Percentiles rank a stretch among this genome's conserved stretches.
These are phyloP conservation scores for Dactylis glomerata DNA, from an alignment of 176 grass and related monocot species.

Conservation along the genomic window DNA sequence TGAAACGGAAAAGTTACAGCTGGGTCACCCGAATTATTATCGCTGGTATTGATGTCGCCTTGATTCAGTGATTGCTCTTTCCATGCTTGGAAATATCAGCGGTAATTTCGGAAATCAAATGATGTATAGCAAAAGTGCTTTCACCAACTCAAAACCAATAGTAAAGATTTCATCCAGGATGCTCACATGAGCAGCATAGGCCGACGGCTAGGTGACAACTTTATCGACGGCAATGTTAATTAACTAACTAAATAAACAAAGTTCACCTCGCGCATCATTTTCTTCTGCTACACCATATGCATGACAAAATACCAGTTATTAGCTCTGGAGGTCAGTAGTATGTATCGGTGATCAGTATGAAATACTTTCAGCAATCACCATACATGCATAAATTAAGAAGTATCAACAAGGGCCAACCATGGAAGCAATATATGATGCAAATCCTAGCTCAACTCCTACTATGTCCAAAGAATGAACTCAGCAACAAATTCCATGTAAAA, in stretches of 20 bases:
- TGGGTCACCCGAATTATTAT: too few species aligned
- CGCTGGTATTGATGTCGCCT: too few species aligned
- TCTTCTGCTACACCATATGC: background rate
- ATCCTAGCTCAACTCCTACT: constrained; percentile 47
- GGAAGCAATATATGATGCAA: constrained; percentile 40
- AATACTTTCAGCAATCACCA: constrained; percentile 35
- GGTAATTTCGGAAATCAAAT: too few species aligned
- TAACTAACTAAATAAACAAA: background rate
- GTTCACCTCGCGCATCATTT: background rate
- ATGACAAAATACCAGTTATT: background rate
- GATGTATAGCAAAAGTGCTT: too few species aligned
- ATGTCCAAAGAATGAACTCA: constrained; percentile 81
- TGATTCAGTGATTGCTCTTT: too few species aligned
- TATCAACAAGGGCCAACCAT: constrained; percentile 22
- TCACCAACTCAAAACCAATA: too few species aligned
- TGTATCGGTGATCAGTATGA: background rate
- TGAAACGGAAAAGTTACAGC: too few species aligned
- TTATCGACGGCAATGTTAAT: too few species aligned
- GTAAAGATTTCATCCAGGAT: too few species aligned
- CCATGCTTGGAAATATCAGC: too few species aligned
- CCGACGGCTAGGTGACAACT: too few species aligned
- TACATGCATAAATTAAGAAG: constrained; percentile 25
- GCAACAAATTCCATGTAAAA: constrained; percentile 42
- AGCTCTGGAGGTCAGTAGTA: background rate
- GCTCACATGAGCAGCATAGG: too few species aligned